Base-by-base conservation (phyloP, 192 early-diverging fungal species). In the Backusella macrospora region DNA sequence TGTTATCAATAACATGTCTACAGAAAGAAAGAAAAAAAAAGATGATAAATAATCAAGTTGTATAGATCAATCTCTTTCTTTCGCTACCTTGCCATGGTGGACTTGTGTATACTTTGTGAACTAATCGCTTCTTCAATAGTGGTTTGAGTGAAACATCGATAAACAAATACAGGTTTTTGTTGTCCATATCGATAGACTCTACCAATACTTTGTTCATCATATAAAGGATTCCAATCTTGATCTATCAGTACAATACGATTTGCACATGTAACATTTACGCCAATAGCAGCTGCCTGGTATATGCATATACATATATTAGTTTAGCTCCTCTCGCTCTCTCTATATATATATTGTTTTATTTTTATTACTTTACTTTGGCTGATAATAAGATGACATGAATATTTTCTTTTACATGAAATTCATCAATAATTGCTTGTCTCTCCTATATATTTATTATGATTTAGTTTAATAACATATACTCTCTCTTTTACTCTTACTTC, bases 221-320 rank as follows among this genome's bases (percentile, higher is more conserved):
- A 78, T 42, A 88, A 89, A 23, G 94, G 94, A 64, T 94, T 95
- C 92, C 92, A 95, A 45, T 91, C 92, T 34, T 87, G 76, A 72
- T 94, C 94, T 70, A 89, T 81, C 14, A 95, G 69, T 16, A 95
- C 81, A 6, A 95, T 88, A 4, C 92, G 85, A 70, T 83, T 95
- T 14, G 93, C 93, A 0, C 85, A 82, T 3, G 85, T 77, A n/a
- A 94, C 72, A 69, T 93, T 95, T 16, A 92, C 75, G 12, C 90
- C 91, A 45, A 91, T 79, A 18, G 82, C 83, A 10, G 59, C 73
- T 16, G 70, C 70, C 68, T 82, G 29, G 29, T 34, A 62, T 14
- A 59, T 48, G 18, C 14, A 45, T 6, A 71, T 38, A 34, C 15
- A 26, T 6, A 14, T 37, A 16, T 16, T 7, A 59, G 23, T 68